Evolutionary conservation across 1,139 yeast genomes (phyloP).

Genomic region (Barnettozyma hawaiiensis): DNA sequence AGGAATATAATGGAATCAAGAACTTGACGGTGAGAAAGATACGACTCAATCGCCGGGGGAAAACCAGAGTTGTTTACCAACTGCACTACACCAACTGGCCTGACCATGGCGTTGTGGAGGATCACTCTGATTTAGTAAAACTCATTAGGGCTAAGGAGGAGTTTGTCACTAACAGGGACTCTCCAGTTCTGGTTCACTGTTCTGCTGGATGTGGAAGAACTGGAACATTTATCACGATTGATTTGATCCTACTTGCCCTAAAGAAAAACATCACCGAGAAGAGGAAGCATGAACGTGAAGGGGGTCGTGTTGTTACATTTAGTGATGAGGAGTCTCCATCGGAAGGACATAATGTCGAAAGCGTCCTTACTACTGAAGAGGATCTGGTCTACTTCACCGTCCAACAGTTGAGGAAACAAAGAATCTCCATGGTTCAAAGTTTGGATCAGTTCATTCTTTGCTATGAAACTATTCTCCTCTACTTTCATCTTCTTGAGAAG

Average conservation of each 20-base stretch:
- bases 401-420: slow-evolving; percentile 57
- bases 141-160: slow-evolving; percentile 46
- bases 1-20: slow-evolving; percentile 27
- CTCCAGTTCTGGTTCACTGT: slow-evolving; percentile 69
- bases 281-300: not conserved
- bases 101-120: slow-evolving; percentile 64
- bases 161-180: slow-evolving; percentile 24
- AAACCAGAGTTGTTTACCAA: slow-evolving; percentile 42
- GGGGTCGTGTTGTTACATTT: slow-evolving; percentile 5
- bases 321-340: not conserved
- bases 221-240: slow-evolving; percentile 78
- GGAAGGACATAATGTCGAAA: slow-evolving; percentile 8
- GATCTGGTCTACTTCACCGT: slow-evolving; percentile 27
- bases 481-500: slow-evolving; percentile 16
- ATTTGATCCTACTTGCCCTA: slow-evolving; percentile 47
- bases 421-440: slow-evolving; percentile 82
- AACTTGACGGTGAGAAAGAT: slow-evolving; percentile 31
- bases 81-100: slow-evolving; percentile 77
- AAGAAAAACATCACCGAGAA: not conserved
- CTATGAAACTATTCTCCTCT: slow-evolving; percentile 48
- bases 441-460: slow-evolving; percentile 68
- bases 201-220: slow-evolving; percentile 94
- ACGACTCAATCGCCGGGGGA: slow-evolving; percentile 20
- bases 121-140: slow-evolving; percentile 44
- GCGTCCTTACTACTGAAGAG: slow-evolving; percentile 26